Evolutionary conservation across 148 eudicot genomes (phyloP), one percentile per base, ranked within the genome.

Genomic region (Camellia granthamiana): DNA sequence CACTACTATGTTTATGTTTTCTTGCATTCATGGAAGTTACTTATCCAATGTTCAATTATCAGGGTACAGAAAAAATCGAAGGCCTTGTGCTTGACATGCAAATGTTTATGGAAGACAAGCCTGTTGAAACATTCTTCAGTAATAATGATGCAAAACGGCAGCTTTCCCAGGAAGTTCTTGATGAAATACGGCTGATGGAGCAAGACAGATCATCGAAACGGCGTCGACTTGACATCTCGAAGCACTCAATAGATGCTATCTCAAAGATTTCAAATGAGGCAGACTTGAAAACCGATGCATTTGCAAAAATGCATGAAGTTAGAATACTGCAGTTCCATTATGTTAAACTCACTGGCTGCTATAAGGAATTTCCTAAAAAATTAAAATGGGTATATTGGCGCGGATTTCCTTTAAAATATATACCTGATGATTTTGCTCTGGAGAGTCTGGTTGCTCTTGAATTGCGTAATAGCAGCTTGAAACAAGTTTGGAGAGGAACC

Each of bases 391-490:
- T 75, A 30, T 42, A 59, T 19, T 75, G 67, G 78, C 78, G 15
- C 3, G 78, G 67, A 18, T 75, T 59, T 43, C 23, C 78, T 16
- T 58, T 59, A 11, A 43, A 59, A 16, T 59, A 3, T 43, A 75
- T 75, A 59, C 78, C 78, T 15, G 60, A 10, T 59, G 66, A 75
- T 42, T 75, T 75, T 75, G 30, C 66, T 43, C 15, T 75, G 3
- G 78, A 58, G 21, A 59, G 67, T 23, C 66, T 75, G 67, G 78
- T 75, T 59, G 49, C 38, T 58, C 67, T 75, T 75, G 78, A 75
- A 5, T 3, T 75, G 78, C 30, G 9, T 2, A 14, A 58, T 1
- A 75, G 67, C 66, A 75, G 41, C 66, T 75, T 75, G 41, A 18
- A 75, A 52, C 66, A 59, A 60, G 12, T 75, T 8, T 75, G 78